Evolutionary conservation across 306 rosid genomes (phyloP), one percentile per base, ranked within the genome.

Genomic region (Castanea mollissima): DNA sequence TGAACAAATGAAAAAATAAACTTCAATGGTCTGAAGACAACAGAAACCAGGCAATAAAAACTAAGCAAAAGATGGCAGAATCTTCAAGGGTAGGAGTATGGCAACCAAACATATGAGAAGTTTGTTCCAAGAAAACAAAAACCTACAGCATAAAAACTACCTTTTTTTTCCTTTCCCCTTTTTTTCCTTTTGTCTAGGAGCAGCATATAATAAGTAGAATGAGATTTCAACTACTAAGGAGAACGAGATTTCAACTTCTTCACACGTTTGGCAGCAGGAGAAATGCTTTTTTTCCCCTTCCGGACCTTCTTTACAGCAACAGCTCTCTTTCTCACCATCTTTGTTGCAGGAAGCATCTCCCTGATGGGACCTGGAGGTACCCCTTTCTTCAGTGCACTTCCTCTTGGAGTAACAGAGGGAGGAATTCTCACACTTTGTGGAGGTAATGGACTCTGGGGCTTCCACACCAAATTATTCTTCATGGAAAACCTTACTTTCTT

Each of bases 361-460:
- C 92, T 82, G 67, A 96, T 81, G 78, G 99, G 99, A 76, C 99
- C 99, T 65, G 98, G 90, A 34, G 93, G 93, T 31, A 96, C 91
- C 63, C 99, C 99, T 92, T 93, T 89, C 88, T 96, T 96, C 59
- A 96, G 98, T 9, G 99, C 99, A 88, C 99, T 96, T 82, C 99
- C 99, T 86, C 98, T 88, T 29, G 99, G 99, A 19, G 98, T 91
- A 57, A 79, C 97, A 59, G 99, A 90, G 52, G 99, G 96, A 75
- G 99, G 99, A 76, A 96, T 60, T 71, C 99, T 91, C 89, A 96
- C 79, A 79, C 86, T 81, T 85, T 93, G 96, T 31, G 99, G 96
- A 44, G 99, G 99, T 78, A 96, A 86, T 69, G 99, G 99, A 84
- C 44, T 89, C 19, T 96, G 98, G 60, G 98, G 94, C 81, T 90